Percentiles rank a stretch among this genome's conserved stretches.
Evolutionary conservation across 148 eudicot species (phyloP).

Genomic region (Fagopyrum esculentum): DNA sequence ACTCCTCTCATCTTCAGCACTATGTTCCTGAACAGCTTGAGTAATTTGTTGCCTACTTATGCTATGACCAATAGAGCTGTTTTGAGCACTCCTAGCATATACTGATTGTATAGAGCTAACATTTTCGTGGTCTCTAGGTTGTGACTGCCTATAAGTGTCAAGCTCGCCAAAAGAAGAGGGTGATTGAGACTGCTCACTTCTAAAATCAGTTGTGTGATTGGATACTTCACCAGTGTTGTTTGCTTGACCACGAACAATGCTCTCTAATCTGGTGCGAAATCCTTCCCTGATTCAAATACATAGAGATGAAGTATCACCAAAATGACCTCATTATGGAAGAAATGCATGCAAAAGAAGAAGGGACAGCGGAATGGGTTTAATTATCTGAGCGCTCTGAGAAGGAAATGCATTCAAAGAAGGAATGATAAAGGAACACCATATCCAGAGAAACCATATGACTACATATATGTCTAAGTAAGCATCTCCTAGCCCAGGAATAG

Average conservation of each 20-base stretch:
- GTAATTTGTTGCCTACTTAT: conserved; percentile 27
- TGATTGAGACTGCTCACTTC: conserved; percentile 37
- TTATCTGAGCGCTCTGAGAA: background rate
- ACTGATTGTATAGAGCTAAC: conserved; percentile 32
- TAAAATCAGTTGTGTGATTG: conserved; percentile 32
- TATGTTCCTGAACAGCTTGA: conserved; percentile 40
- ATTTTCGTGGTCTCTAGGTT: conserved; percentile 34
- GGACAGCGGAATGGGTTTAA: background rate
- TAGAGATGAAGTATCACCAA: background rate
- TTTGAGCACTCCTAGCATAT: conserved; percentile 32
- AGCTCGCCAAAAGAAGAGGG: conserved; percentile 29
- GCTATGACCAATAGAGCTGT: conserved; percentile 29
- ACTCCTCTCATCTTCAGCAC: conserved; percentile 41
- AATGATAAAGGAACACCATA: background rate
- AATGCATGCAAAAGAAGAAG: background rate
- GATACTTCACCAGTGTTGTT: conserved; percentile 44
- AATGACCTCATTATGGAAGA: background rate
- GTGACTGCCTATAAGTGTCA: conserved; percentile 39
- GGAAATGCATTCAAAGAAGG: background rate
- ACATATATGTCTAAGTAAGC: background rate
- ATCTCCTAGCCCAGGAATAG: background rate
- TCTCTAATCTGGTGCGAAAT: conserved; percentile 63
- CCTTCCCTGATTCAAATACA: conserved; percentile 53
- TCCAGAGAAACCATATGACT: conserved; percentile 2
- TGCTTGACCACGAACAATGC: conserved; percentile 59